These are phyloP conservation scores for Blastobotrys raffinosifermentans DNA, from an alignment of 1,139 yeast genomes.

Conservation along the genomic window DNA sequence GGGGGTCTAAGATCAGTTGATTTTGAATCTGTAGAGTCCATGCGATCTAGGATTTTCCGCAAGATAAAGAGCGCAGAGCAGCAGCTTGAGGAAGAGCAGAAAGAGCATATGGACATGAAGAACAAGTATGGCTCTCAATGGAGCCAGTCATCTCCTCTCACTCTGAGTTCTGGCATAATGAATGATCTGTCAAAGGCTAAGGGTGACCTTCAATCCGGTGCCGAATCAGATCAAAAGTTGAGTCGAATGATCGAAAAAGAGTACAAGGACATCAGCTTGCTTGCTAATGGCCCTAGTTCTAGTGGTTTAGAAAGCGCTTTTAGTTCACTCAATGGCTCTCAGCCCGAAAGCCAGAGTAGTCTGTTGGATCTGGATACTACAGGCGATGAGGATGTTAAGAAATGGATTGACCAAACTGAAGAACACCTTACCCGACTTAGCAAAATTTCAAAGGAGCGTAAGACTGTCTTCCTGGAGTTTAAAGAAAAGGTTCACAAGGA, in stretches of 20 bases:
- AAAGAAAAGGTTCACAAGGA: conserved; percentile 71
- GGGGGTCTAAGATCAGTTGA: conserved; percentile 6
- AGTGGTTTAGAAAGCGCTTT: conserved; percentile 28
- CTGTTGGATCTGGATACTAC: conserved; percentile 60
- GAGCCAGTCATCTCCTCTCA: conserved; percentile 37
- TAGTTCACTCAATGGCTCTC: conserved; percentile 23
- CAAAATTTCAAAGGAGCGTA: conserved; percentile 53
- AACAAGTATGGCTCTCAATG: conserved; percentile 34
- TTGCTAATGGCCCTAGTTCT: conserved; percentile 32
- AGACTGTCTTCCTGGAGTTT: conserved; percentile 54
- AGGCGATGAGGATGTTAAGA: conserved; percentile 32
- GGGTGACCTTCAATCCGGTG: conserved; percentile 62
- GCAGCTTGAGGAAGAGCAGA: conserved; percentile 35
- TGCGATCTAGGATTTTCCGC: conserved; percentile 18
- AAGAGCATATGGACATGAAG: conserved; percentile 30
- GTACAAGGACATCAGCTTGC: conserved; percentile 33
- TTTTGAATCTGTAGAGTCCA: conserved; percentile 11
- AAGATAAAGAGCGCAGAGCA: conserved; percentile 39
- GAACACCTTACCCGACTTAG: conserved; percentile 41
- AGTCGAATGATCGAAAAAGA: conserved; percentile 38
- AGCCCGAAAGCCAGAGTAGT: conserved; percentile 32
- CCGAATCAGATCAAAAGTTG: conserved; percentile 57
- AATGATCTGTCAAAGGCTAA: conserved; percentile 55
- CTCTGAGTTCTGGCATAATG: conserved; percentile 33
- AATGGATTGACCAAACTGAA: conserved; percentile 40